phyloP scores from a whole-genome alignment of 2,329 filamentous ascomycete species.

The Sporothrix brasiliensis region DNA sequence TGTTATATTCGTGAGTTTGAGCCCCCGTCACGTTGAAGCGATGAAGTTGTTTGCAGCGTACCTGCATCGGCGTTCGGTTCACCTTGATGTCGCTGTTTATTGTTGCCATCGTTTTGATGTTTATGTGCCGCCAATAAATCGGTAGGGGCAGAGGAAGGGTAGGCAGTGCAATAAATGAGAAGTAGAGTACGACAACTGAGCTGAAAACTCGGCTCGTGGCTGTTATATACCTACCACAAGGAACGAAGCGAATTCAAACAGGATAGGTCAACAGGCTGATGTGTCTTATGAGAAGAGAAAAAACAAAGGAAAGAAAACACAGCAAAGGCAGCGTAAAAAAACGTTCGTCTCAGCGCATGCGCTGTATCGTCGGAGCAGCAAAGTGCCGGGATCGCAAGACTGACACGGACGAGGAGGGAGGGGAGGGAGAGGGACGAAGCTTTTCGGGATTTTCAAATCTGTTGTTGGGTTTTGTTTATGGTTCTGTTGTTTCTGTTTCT shows the following conservation, averaged over 20 bases:
- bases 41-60: constrained; percentile 44
- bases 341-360: background rate
- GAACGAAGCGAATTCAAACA: background rate
- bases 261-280: background rate
- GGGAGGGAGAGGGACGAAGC: background rate
- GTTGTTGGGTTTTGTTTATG: background rate
- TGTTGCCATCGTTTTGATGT: background rate
- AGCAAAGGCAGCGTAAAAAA: background rate
- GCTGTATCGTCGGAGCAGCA: background rate
- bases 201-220: background rate
- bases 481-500: constrained; percentile 1
- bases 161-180: background rate
- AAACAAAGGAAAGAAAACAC: background rate
- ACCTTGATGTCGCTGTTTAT: constrained; percentile 56
- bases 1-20: background rate
- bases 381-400: background rate
- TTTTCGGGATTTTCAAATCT: background rate
- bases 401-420: background rate
- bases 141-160: no score
- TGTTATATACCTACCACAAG: no score
- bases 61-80: constrained; percentile 78
- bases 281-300: background rate
- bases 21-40: background rate
- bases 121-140: background rate
- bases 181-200: background rate